Evolutionary conservation across 495 filamentous ascomycete genomes (phyloP), one percentile per base, ranked within the genome.

Genomic region (Aspergillus steynii): DNA sequence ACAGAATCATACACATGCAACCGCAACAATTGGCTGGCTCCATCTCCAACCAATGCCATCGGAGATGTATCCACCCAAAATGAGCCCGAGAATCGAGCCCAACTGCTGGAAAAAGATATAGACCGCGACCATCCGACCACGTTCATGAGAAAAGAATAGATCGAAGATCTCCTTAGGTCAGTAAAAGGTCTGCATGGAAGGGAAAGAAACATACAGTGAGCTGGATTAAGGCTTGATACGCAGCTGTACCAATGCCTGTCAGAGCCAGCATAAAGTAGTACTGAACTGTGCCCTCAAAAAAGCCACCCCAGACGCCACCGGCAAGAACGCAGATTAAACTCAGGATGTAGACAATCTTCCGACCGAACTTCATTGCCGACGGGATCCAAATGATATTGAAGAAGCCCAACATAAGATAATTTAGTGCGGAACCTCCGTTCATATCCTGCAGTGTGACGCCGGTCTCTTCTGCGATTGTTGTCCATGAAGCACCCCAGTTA

Each of bases 321-420:
- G 57, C 65, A 2, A 63, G 49, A 25, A 71, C 64, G 29, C 69
- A 52, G 6, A 68, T 25, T 47, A 71, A 53, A 60, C 66, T 72
- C 27, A 69, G 31, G 14, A 74, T 70, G 45, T 68, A 68, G 15
- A 73, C 71, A 29, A 72, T 67, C 58, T 72, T 72, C 10, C 72
- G 68, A 20, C 72, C 72, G n/a, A 69, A 61, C 25, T 70, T 73
- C 68, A 72, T 73, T 1, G 69, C 72, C 1, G 70, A 62, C 1
- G 72, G 71, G n/a, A 73, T 70, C 71, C 67, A 73, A 58, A 72
- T 69, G 25, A 75, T 69, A 56, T 75, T 75, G 50, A 75, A 67
- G 34, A 71, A 75, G 5, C 72, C 72, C 25, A 75, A 56, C 6
- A 75, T 62, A 3, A 75, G 67, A 55, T 73, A 75, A 42, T 73